Evolutionary conservation across 495 filamentous ascomycete genomes (phyloP), one percentile per base, ranked within the genome.

Genomic region (Aspergillus haitiensis): DNA sequence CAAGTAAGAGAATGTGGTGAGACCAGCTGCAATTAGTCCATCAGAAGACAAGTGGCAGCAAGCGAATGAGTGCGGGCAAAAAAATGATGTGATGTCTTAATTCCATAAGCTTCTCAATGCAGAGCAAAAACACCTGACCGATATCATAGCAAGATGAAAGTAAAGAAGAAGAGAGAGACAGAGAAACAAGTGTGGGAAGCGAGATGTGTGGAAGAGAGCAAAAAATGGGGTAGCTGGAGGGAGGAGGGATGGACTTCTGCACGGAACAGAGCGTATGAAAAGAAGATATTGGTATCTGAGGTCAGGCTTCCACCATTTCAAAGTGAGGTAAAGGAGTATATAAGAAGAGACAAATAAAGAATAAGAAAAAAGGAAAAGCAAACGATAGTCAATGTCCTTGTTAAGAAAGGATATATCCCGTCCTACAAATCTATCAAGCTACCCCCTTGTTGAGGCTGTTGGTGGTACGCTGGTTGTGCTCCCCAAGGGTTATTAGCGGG

Each of bases 351-450:
- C 55, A 55, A 52, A 27, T 45, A 61, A 58, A 61, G 42, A 37
- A 53, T 40, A 46, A 39, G 35, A 45, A 34, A 37, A 37, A 31
- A 37, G 12, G 40, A 48, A 47, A 34, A 36, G 12, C 35, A 15
- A 48, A 50, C 40, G 55, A 60, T 36, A 56, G 27, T 52, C 32
- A 56, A 55, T 54, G n/a, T 34, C 36, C 46, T 49, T 55, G 52
- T 55, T 51, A 51, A 34, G 52, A 34, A 52, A 49, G 13, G 49
- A 18, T 27, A 50, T 55, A 33, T 50, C 50, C 46, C 57, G 15
- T 27, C 15, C 62, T 84, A 98, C 66, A 97, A 85, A 78, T 97
- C 92, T 73, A 98, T 98, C 80, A 98, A 79, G 75, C 94, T 93
- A 33, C 82, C 81, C 61, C 79, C 79, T 67, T 87, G 84, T 63